phyloP scores from a whole-genome alignment of 345 rosid species.

The Brassica juncea region DNA sequence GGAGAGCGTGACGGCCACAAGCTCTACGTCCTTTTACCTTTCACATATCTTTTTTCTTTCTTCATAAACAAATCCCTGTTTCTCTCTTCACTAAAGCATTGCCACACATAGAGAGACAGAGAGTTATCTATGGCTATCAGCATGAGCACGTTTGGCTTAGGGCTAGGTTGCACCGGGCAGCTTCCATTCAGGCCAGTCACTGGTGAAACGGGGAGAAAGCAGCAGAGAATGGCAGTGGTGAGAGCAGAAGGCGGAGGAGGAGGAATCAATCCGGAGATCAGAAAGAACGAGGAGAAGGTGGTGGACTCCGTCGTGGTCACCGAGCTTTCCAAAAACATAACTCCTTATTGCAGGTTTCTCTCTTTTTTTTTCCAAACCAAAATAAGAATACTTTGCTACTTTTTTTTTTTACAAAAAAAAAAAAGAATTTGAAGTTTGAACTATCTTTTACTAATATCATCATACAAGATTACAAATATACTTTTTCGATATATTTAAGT shows the following conservation, averaged over 20 bases:
- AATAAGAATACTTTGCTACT: not conserved
- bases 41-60: slow-evolving; percentile 18
- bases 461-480: not conserved
- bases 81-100: slow-evolving; percentile 12
- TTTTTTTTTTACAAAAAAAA: too few relatives aligned
- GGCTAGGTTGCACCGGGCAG: slow-evolving; percentile 40
- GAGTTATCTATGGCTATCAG: slow-evolving; percentile 43
- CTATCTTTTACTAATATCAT: not conserved
- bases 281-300: slow-evolving; percentile 86
- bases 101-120: slow-evolving; percentile 2
- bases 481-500: not conserved
- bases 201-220: slow-evolving; percentile 20
- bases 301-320: slow-evolving; percentile 73
- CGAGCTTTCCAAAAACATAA: slow-evolving; percentile 80
- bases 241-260: slow-evolving; percentile 66
- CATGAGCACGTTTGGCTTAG: slow-evolving; percentile 21
- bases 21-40: slow-evolving; percentile 29
- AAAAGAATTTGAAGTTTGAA: not conserved
- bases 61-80: slow-evolving; percentile 18
- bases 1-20: slow-evolving; percentile 61
- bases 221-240: slow-evolving; percentile 51
- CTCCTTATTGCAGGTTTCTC: slow-evolving; percentile 78
- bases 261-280: slow-evolving; percentile 70
- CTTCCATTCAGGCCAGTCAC: slow-evolving; percentile 24
- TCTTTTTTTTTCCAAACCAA: not conserved